These are phyloP conservation scores for Penicillium salamii DNA, from an alignment of 495 filamentous ascomycete species.

Conservation along the genomic window DNA sequence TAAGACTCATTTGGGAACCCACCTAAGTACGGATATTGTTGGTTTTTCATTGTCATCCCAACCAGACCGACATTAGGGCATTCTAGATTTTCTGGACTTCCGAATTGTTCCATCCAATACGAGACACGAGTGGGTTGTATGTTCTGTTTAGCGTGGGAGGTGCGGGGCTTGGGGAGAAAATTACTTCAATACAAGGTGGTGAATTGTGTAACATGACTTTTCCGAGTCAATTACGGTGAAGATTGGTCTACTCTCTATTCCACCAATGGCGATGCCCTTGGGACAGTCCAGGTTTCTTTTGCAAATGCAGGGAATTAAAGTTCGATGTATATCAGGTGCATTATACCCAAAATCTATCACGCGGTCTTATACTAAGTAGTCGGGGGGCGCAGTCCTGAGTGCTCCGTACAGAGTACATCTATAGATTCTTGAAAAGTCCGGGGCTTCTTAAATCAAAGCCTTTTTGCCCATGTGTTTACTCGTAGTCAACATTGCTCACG, in stretches of 20 bases:
- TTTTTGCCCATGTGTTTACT: too few species aligned
- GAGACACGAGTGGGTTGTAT: constrained; percentile 3
- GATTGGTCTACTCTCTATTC: background rate
- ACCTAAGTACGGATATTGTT: too few species aligned
- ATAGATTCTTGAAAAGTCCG: background rate
- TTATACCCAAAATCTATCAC: background rate
- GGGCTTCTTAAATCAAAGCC: too few species aligned
- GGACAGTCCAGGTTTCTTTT: background rate
- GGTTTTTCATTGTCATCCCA: constrained; percentile 18
- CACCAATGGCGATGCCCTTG: background rate
- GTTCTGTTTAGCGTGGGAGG: constrained; percentile 13
- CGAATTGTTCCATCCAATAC: constrained; percentile 26
- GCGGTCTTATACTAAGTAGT: background rate
- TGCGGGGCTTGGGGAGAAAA: constrained; percentile 19
- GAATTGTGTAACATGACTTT: too few species aligned
- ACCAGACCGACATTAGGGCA: constrained; percentile 17
- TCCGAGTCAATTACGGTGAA: too few species aligned
- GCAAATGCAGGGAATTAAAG: constrained; percentile 1
- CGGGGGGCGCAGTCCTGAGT: too few species aligned
- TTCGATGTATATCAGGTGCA: background rate
- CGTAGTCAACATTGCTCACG: too few species aligned
- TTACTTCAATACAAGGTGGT: background rate
- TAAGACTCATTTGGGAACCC: background rate
- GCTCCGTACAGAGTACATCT: too few species aligned
- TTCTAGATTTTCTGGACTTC: constrained; percentile 10